Evolutionary conservation across 495 filamentous ascomycete genomes (phyloP).

Genomic region (Bryoglossum gracile): DNA sequence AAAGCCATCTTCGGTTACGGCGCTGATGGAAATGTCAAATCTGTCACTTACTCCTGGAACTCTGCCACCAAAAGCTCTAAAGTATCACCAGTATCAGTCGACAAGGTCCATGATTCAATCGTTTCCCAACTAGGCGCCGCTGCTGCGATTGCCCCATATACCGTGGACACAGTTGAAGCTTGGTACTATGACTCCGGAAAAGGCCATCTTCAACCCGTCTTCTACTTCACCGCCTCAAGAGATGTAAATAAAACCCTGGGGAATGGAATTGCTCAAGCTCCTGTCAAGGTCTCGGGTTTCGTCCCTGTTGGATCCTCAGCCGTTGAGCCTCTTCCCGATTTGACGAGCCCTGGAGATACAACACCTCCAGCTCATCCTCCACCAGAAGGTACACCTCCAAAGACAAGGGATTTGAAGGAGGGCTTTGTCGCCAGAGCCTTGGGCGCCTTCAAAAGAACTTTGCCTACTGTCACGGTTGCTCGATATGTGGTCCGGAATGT

Average conservation of each 20-base stretch:
- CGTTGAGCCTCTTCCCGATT: slow-evolving; percentile 1
- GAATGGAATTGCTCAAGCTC: not conserved
- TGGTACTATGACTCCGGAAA: not conserved
- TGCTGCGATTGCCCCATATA: not conserved
- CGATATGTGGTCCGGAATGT: not conserved
- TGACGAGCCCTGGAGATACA: not conserved
- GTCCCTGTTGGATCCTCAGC: not conserved
- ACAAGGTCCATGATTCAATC: not conserved
- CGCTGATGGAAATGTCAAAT: not conserved
- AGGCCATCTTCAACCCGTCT: not conserved
- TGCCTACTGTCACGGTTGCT: not conserved
- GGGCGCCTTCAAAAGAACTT: not conserved
- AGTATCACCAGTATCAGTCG: not conserved
- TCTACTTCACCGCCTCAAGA: not conserved
- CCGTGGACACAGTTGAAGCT: not conserved
- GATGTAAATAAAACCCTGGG: not conserved
- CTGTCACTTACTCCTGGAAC: not conserved
- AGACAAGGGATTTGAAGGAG: not conserved
- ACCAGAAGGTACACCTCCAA: not conserved
- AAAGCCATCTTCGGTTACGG: not conserved
- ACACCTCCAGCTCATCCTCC: not conserved
- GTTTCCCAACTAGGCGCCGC: not conserved
- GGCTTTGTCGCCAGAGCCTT: not conserved
- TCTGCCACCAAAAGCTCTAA: not conserved
- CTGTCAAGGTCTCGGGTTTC: slow-evolving; percentile 1